Evolutionary conservation across 768 basidiomycete species (phyloP), one percentile per base, ranked within the genome.

Genomic region (Termitomyces sp.): DNA sequence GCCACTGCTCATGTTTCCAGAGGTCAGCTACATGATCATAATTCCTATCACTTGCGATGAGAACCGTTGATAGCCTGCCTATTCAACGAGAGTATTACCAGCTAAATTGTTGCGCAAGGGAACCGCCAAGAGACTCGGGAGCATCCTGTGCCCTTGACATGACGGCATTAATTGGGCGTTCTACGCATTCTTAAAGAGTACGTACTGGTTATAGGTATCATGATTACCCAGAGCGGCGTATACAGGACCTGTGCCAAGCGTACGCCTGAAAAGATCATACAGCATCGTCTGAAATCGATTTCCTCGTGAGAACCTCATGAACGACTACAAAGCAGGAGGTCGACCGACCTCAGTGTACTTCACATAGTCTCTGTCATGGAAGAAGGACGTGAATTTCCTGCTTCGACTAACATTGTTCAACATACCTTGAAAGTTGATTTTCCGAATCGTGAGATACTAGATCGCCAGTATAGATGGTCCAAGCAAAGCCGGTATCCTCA

Each of bases 181-280:
- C 11, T 8, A 54, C 18, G 20, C 5, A 12, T 22, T 22, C 34
- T 22, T n/a, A 16, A 49, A 57, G 37, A 13, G 24, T 37, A 65
- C 81, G 33, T 60, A 87, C 84, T 83, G 78, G 63, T 85, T 84
- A 68, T 85, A 88, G 44, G 78, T 85, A 67, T 92, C 89, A 64
- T 92, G 89, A 67, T 92, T 92, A 9, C 89, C 89, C 9, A 91
- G 73, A 0, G 86, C 82, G 31, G 86, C 83, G 62, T 91, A 92
- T 3, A 91, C 80, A n/a, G 89, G 88, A 0, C 87, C 87, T 15
- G 80, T 75, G 16, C 83, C 83, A 33, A 91, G 76, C 64, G 77
- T 76, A 16, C 75, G 75, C 69, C 81, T 87, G 71, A 89, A 80
- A 37, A 91, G 76, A 61, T 85, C 87, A 66, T 82, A 91, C 22